Percentiles rank a stretch among this genome's conserved stretches.
Conservation (phyloP, 306 rosid genomes). For the Astragalus membranaceus region DNA sequence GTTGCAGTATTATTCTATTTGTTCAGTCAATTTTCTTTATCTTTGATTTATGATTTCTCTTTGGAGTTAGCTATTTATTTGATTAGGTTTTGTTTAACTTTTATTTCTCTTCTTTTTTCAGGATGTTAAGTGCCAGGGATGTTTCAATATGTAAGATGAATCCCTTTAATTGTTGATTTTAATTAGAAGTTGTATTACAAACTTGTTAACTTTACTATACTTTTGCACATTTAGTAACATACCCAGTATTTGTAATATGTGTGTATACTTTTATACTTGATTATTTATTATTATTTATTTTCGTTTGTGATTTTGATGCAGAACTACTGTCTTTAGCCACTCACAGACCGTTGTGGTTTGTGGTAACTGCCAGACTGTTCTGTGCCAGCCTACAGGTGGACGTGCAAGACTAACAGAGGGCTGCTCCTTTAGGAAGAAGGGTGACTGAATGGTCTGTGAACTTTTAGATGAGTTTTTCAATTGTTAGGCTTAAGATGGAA, state of each 20-base stretch:
- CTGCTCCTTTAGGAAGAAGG: slow-evolving; percentile 52
- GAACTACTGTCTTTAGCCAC: slow-evolving; percentile 53
- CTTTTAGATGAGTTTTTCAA: too few species aligned
- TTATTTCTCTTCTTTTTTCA: background rate
- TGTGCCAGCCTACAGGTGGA: slow-evolving; percentile 52
- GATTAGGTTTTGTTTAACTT: background rate
- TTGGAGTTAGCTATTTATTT: background rate
- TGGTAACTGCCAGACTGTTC: slow-evolving; percentile 47
- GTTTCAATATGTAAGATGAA: slow-evolving; percentile 47
- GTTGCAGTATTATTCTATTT: too few species aligned
- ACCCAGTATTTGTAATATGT: too few species aligned
- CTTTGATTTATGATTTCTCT: background rate
- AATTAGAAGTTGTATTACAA: too few species aligned
- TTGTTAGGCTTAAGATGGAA: slow-evolving; percentile 3
- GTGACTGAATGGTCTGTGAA: slow-evolving; percentile 29
- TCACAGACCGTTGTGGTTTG: slow-evolving; percentile 50
- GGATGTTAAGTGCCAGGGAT: slow-evolving; percentile 58
- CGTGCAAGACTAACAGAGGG: slow-evolving; percentile 49
- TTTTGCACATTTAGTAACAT: too few species aligned
- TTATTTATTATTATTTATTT: background rate
- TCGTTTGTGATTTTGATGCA: slow-evolving; percentile 4
- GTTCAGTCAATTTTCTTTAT: background rate
- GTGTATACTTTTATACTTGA: too few species aligned
- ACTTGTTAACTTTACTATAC: too few species aligned
- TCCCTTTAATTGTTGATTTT: too few species aligned